Evolutionary conservation across 2,329 filamentous ascomycete species (phyloP).

Genomic region (Aureobasidium musti): DNA sequence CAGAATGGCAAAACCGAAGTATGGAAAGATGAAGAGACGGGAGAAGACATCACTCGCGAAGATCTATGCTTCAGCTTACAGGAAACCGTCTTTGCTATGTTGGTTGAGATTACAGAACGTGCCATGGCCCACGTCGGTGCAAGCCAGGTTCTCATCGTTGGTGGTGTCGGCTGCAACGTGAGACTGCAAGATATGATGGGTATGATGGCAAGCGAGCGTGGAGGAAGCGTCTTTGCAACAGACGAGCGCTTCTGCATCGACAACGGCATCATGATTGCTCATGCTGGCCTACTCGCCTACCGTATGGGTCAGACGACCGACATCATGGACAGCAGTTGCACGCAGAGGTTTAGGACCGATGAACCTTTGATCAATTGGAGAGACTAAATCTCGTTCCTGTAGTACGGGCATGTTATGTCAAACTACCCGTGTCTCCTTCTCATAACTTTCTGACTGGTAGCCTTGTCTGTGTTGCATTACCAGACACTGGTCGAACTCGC

Average conservation of each 20-base stretch:
- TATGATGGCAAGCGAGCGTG: slow-evolving; percentile 83
- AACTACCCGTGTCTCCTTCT: neutral
- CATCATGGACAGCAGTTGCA: slow-evolving; percentile 75
- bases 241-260: slow-evolving; percentile 99
- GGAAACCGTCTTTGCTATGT: slow-evolving; percentile 94
- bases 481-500: neutral
- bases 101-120: slow-evolving; percentile 96
- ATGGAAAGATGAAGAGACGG: slow-evolving; percentile 49
- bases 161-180: slow-evolving; percentile 94
- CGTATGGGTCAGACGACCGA: slow-evolving; percentile 75
- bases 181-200: slow-evolving; percentile 98
- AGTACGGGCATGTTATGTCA: neutral
- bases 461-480: neutral
- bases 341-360: slow-evolving; percentile 55
- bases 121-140: slow-evolving; percentile 98
- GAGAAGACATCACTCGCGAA: slow-evolving; percentile 68
- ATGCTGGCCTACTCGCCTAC: slow-evolving; percentile 86
- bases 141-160: slow-evolving; percentile 87
- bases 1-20: slow-evolving; percentile 33
- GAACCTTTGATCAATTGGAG: slow-evolving; percentile 55
- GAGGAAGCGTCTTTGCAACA: slow-evolving; percentile 88
- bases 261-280: slow-evolving; percentile 99
- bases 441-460: neutral
- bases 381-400: slow-evolving; percentile 39
- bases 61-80: slow-evolving; percentile 94